Evolutionary conservation across 352 stramenopile genomes (phyloP), one percentile per base, ranked within the genome.

Genomic region (Globisporangium heterothallicum): DNA sequence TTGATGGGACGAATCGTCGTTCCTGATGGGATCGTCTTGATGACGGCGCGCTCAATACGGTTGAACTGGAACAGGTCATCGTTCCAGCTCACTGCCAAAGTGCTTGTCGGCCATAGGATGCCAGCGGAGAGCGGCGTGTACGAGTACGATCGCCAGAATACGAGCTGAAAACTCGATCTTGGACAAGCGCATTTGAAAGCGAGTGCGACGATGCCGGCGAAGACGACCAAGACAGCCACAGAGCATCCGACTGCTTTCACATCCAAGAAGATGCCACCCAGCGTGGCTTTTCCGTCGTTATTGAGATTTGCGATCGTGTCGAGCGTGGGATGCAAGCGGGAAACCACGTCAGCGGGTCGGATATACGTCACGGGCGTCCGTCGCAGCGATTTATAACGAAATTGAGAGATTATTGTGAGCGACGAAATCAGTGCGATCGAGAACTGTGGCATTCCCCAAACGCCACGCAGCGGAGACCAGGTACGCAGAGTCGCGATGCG

Each of bases 391-490:
- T 47, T 40, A 19, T 42, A 47, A 5, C 56, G 42, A 27, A 57
- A 59, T 35, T 59, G 35, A 2, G 49, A 47, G 24, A 63, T 10
- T 6, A 46, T 50, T 3, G 57, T 60, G n/a, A 60, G 42, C 32
- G 43, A 40, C 5, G 61, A 54, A 12, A 70, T 42, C 13, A 70
- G 41, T 16, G 35, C 64, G 35, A 73, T 49, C 2, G 56, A 58
- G 30, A 68, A 66, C 27, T 70, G 60, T 7, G 61, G 58, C 4
- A 67, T 49, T 0, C 57, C 53, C 6, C 22, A 48, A 19, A 73
- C 26, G 3, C 64, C 61, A n/a, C 52, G 34, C 0, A 38, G 35
- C 3, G 64, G 50, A n/a, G 38, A 29, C 57, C 57, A 61, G 0
- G 22, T 58, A 14, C 36, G 27, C 9, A 64, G 19, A 14, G 27